These are phyloP conservation scores for Chionographis japonica DNA, from an alignment of 106 monocot species.

Conservation along the genomic window DNA sequence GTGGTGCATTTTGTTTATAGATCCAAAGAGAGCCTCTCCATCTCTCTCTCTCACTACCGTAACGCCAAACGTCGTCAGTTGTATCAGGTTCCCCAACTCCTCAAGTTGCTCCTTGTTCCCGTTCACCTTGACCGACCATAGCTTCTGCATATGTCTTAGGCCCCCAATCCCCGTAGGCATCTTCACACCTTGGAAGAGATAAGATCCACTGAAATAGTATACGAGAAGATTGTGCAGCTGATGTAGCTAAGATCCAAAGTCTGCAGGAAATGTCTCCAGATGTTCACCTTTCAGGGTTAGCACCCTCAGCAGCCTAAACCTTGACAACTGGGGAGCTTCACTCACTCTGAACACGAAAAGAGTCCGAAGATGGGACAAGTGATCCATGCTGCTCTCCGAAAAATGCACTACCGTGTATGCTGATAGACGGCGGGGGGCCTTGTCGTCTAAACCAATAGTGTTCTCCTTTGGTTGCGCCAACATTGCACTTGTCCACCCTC, in stretches of 20 bases:
- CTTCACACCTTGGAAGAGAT: no score
- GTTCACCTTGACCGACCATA: no score
- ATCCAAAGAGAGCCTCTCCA: no score
- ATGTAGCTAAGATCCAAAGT: conserved; percentile 7
- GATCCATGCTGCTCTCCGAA: neutral
- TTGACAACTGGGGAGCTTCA: neutral
- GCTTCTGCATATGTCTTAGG: no score
- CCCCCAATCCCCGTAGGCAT: no score
- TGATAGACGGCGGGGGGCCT: conserved; percentile 8
- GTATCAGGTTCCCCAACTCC: no score
- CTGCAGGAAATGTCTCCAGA: neutral
- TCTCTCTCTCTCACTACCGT: no score
- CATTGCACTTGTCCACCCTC: conserved; percentile 4
- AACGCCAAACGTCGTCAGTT: no score
- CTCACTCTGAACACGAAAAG: neutral
- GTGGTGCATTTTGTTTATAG: no score
- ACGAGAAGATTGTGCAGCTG: conserved; percentile 2
- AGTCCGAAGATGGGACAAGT: conserved; percentile 11
- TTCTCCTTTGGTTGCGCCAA: neutral
- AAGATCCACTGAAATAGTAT: no score
- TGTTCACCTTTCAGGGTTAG: conserved; percentile 2
- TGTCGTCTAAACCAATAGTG: neutral
- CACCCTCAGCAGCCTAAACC: neutral
- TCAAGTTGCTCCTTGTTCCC: no score
- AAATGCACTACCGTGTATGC: neutral